Evolutionary conservation across 495 filamentous ascomycete species (phyloP).

Genomic region (Neurospora tetraspora): DNA sequence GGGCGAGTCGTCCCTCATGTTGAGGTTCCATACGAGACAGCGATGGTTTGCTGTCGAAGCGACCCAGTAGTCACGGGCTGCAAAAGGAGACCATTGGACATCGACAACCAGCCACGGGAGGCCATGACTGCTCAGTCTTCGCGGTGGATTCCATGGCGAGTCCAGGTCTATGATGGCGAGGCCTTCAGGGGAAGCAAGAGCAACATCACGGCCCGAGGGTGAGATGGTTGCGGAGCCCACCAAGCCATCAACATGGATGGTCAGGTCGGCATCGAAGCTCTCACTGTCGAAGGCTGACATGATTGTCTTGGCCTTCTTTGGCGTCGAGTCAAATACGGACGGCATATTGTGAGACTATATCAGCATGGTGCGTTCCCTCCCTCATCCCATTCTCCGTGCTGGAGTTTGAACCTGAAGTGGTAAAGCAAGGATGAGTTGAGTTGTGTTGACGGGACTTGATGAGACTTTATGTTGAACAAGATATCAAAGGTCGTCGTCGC

Average conservation of each 20-base stretch:
- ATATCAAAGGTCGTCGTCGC: background rate
- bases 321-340: slow-evolving; percentile 31
- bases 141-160: slow-evolving; percentile 78
- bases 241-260: slow-evolving; percentile 66
- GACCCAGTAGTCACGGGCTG: slow-evolving; percentile 82
- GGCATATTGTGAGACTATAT: slow-evolving; percentile 21
- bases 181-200: slow-evolving; percentile 79
- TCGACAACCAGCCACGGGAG: slow-evolving; percentile 96
- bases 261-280: slow-evolving; percentile 77
- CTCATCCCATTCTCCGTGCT: background rate
- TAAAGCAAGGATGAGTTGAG: background rate
- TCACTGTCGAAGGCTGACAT: slow-evolving; percentile 73
- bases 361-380: background rate
- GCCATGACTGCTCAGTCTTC: slow-evolving; percentile 69
- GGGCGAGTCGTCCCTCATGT: slow-evolving; percentile 58
- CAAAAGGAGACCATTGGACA: slow-evolving; percentile 95
- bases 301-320: slow-evolving; percentile 38
- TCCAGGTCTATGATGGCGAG: slow-evolving; percentile 92
- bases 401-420: background rate
- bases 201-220: slow-evolving; percentile 84
- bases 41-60: slow-evolving; percentile 91
- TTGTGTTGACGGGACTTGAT: background rate
- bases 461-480: background rate
- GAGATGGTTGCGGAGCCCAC: slow-evolving; percentile 67
- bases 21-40: slow-evolving; percentile 90